Base-by-base conservation (phyloP, 345 rosid genomes). In the Brassica incana region DNA sequence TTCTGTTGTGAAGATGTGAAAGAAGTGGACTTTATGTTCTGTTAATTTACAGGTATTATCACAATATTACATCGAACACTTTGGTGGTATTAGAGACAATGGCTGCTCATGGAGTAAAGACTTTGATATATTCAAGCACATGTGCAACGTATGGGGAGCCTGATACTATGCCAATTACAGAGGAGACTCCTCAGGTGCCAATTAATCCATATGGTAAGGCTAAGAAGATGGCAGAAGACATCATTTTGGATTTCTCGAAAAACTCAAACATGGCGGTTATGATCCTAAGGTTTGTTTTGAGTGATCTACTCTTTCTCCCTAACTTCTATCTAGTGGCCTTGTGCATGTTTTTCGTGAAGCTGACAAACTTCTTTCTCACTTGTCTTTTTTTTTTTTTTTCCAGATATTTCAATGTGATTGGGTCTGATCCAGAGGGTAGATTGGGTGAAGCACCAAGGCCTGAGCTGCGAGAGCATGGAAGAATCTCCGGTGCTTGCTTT, bases 171-270 rank as follows among this genome's bases (percentile, higher is more conserved):
- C 92, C 90, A 48, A 87, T 88, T 10, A 88, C 92, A 15, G 90
- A 88, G 78, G 84, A 71, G 43, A 87, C 90, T 65, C 79, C 80
- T 7, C 81, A 84, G 84, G 77, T 82, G 29, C 92, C 89, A 0
- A 88, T 87, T 8, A 87, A 87, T 75, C 90, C 92, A 32, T 87
- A 85, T 66, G 92, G 90, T 59, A 88, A 85, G 68, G 92, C 90
- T 62, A 88, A 85, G 83, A 87, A 87, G 78, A 88, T 87, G 90
- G 90, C 92, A 15, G 92, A 88, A 78, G 90, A 88, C 77, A 85
- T 85, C 75, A 84, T 88, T 69, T 77, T 84, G 58, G 92, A 88
- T 72, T 87, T 87, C 65, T 84, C 92, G 11, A 85, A 82, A 64
- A 87, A 79, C 18, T 83, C 87, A 14, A 66, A 83, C 76, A 87